Evolutionary conservation across 139 green algal genomes (phyloP), one percentile per base, ranked within the genome.

Genomic region (Chlorella sp.): DNA sequence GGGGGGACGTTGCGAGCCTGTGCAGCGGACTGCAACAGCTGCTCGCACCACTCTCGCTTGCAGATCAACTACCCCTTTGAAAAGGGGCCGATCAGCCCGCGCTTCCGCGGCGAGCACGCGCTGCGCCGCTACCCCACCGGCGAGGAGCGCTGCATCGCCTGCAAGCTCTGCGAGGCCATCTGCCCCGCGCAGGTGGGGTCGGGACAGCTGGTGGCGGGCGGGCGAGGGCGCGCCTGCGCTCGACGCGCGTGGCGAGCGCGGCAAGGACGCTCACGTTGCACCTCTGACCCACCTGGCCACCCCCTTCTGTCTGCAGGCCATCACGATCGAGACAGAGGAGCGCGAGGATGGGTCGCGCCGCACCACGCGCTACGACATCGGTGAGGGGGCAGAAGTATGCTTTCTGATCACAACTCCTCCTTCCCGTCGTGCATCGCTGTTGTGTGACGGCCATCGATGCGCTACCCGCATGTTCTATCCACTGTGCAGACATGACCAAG

Each of bases 401-500:
- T n/a, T n/a, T n/a, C n/a, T n/a, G n/a, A n/a, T n/a, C n/a, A n/a
- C n/a, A n/a, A n/a, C n/a, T n/a, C n/a, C n/a, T n/a, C n/a, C n/a
- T n/a, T n/a, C n/a, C n/a, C n/a, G n/a, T n/a, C n/a, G n/a, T n/a
- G n/a, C n/a, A n/a, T n/a, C n/a, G n/a, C n/a, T n/a, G n/a, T n/a
- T n/a, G n/a, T n/a, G n/a, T n/a, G n/a, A n/a, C n/a, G n/a, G n/a
- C n/a, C n/a, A n/a, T n/a, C n/a, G n/a, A n/a, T n/a, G n/a, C n/a
- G n/a, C n/a, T n/a, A n/a, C n/a, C n/a, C n/a, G n/a, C n/a, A n/a
- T n/a, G n/a, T n/a, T n/a, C n/a, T n/a, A n/a, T n/a, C n/a, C n/a
- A n/a, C n/a, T n/a, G n/a, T n/a, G n/a, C n/a, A n/a, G 96, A 99
- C 90, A 99, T 99, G 96, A 99, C 96, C 66, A 99, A 99, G 93